Evolutionary conservation across 345 rosid species (phyloP).

Genomic region (Pistacia vera): DNA sequence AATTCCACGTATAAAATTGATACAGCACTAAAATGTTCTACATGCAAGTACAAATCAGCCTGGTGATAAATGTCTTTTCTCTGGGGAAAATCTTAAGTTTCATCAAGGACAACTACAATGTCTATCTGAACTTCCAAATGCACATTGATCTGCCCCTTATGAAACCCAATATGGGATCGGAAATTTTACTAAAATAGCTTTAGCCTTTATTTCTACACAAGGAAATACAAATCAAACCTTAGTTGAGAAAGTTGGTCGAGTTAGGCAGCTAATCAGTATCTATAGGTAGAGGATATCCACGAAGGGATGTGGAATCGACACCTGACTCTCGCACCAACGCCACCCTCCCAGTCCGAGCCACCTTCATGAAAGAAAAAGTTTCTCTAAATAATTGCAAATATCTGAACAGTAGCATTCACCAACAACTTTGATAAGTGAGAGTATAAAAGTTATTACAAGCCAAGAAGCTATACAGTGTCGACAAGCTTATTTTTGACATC

Average conservation of each 20-base stretch:
- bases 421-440: background rate
- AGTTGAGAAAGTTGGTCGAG: background rate
- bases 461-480: too few species aligned
- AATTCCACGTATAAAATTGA: background rate
- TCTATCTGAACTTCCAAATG: constrained; percentile 7
- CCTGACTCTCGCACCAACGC: constrained; percentile 76
- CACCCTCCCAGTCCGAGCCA: constrained; percentile 75
- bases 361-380: constrained; percentile 41
- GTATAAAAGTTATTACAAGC: background rate
- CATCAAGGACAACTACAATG: background rate
- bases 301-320: constrained; percentile 67
- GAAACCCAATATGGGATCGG: background rate
- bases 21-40: background rate
- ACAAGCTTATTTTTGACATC: too few species aligned
- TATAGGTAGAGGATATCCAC: constrained; percentile 63
- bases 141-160: background rate
- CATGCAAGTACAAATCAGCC: background rate
- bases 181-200: background rate
- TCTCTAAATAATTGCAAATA: background rate
- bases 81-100: background rate
- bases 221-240: background rate
- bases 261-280: background rate
- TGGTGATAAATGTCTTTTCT: background rate
- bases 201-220: background rate
- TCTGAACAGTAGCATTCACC: background rate